Conservation (phyloP, 352 stramenopile species). For the Pythium guiyangense region DNA sequence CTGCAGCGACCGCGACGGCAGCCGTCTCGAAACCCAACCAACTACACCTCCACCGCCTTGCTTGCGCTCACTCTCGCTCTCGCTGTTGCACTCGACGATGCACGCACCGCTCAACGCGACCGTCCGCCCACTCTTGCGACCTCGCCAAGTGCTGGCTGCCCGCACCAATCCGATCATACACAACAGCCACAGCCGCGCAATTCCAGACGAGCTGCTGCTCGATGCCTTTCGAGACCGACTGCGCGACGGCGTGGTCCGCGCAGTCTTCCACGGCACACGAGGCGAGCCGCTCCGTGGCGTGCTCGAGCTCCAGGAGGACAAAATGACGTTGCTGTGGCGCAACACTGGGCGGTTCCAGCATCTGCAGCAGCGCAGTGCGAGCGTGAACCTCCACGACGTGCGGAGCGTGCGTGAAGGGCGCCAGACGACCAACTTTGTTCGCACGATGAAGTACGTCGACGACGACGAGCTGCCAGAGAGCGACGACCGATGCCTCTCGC, state of each 20-base stretch:
- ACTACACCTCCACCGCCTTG: no score
- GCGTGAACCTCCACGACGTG: slow-evolving; percentile 44
- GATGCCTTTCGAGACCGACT: slow-evolving; percentile 53
- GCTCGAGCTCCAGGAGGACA: slow-evolving; percentile 63
- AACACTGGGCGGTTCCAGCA: slow-evolving; percentile 29
- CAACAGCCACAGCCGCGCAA: neutral
- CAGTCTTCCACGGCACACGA: slow-evolving; percentile 34
- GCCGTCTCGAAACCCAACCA: no score
- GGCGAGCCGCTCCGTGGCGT: slow-evolving; percentile 45
- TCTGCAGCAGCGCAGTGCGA: slow-evolving; percentile 21
- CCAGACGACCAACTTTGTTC: slow-evolving; percentile 72
- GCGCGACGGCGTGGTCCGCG: slow-evolving; percentile 51
- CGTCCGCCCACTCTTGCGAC: neutral
- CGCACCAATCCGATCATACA: no score
- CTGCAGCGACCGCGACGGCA: no score
- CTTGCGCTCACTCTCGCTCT: no score
- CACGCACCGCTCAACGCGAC: neutral
- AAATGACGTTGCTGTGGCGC: slow-evolving; percentile 57
- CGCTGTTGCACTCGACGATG: no score
- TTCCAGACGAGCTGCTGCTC: slow-evolving; percentile 27
- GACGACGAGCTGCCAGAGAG: slow-evolving; percentile 36
- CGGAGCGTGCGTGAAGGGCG: slow-evolving; percentile 55
- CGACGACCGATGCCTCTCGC: slow-evolving; percentile 69
- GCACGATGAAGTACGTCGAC: slow-evolving; percentile 77
- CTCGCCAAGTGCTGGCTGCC: no score